Percentiles rank a stretch among this genome's conserved stretches.
Evolutionary conservation across 371 early-diverging fungal genomes (phyloP).

Genomic region (Rhizomucor pusillus): DNA sequence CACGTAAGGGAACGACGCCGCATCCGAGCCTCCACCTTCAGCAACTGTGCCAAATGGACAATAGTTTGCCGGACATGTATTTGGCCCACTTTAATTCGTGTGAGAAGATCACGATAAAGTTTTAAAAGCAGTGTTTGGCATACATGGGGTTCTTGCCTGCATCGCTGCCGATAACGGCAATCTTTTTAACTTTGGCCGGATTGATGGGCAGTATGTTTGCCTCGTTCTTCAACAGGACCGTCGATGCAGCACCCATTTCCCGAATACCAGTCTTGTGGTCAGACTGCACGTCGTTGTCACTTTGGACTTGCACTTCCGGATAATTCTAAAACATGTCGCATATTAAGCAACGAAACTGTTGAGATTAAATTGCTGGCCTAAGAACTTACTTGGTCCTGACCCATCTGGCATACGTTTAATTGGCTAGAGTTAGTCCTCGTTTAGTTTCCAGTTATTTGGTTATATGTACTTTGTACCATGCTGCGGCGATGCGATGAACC

Average conservation of each 20-base stretch:
- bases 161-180: constrained; percentile 56
- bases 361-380: background rate
- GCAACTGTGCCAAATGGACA: constrained; percentile 50
- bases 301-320: background rate
- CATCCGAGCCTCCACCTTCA: constrained; percentile 65
- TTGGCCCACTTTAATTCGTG: background rate
- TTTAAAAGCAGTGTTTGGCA: too few species aligned
- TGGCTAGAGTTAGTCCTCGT: too few species aligned
- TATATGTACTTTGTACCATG: background rate
- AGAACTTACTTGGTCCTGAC: background rate
- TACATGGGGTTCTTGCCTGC: constrained; percentile 29
- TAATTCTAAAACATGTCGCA: background rate
- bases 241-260: constrained; percentile 49
- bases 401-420: background rate
- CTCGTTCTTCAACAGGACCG: constrained; percentile 48
- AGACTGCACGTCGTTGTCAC: constrained; percentile 1
- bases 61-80: constrained; percentile 16
- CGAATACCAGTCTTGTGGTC: constrained; percentile 37
- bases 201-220: constrained; percentile 36
- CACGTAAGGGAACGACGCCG: constrained; percentile 57
- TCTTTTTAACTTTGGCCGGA: constrained; percentile 13
- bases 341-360: background rate
- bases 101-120: too few species aligned
- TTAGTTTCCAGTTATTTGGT: too few species aligned
- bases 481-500: too few species aligned